Evolutionary conservation across 1,284 basidiomycete species (phyloP).

Genomic region (Ustilago loliicola): DNA sequence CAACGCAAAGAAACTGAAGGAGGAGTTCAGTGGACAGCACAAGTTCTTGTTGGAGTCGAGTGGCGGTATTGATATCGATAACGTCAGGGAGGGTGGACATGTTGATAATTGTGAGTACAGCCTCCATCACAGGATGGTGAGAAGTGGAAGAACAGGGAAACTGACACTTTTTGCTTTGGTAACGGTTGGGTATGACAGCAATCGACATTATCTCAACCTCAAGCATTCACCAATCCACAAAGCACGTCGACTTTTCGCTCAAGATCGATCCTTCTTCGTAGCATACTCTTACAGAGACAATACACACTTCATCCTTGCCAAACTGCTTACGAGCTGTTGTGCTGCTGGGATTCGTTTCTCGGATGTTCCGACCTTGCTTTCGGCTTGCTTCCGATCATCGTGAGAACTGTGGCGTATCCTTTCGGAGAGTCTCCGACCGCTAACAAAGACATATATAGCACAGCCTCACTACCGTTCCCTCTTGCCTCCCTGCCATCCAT

Average conservation of each 20-base stretch:
- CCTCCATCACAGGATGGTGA: not conserved
- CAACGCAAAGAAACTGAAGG: constrained; percentile 56
- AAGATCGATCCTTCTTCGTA: constrained; percentile 65
- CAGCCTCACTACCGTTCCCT: not conserved
- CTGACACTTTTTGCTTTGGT: not conserved
- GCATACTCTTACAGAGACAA: constrained; percentile 1
- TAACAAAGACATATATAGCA: not conserved
- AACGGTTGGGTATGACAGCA: constrained; percentile 13
- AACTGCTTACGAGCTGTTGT: no score
- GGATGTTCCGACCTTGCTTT: not conserved
- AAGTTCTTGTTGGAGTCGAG: constrained; percentile 66
- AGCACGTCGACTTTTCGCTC: constrained; percentile 69
- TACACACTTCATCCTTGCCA: not conserved
- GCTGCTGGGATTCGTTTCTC: not conserved
- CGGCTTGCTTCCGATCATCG: not conserved
- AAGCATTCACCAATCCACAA: constrained; percentile 68
- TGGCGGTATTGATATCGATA: constrained; percentile 66
- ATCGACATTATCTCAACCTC: constrained; percentile 69
- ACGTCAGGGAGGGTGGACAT: constrained; percentile 58
- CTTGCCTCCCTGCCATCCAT: not conserved
- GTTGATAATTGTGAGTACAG: constrained; percentile 46
- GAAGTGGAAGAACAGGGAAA: constrained; percentile 5
- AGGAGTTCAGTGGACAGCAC: constrained; percentile 29
- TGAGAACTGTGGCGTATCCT: not conserved
- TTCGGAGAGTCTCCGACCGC: not conserved